phyloP scores from a whole-genome alignment of 129 eudicot species.

The Artemisia annua region DNA sequence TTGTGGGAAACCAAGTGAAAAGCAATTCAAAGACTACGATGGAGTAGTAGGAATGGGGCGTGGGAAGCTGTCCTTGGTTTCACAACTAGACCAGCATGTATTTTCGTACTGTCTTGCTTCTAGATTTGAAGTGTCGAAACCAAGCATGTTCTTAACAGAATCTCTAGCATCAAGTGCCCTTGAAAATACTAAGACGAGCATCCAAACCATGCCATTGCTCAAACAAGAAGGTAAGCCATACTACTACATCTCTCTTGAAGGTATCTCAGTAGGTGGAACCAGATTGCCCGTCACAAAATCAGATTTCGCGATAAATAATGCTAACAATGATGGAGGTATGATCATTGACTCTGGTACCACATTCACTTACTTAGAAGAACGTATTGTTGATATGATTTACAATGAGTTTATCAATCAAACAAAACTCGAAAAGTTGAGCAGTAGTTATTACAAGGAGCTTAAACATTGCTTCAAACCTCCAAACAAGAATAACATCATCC shows the following conservation, averaged over 20 bases:
- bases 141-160: slow-evolving; percentile 31
- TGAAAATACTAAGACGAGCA: background rate
- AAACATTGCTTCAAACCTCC: slow-evolving; percentile 33
- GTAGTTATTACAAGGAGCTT: slow-evolving; percentile 1
- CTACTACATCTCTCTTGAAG: slow-evolving; percentile 40
- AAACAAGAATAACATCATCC: background rate
- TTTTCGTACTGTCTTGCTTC: slow-evolving; percentile 43
- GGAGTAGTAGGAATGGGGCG: slow-evolving; percentile 45
- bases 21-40: background rate
- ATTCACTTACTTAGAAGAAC: slow-evolving; percentile 32
- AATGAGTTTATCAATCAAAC: slow-evolving; percentile 35
- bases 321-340: slow-evolving; percentile 41
- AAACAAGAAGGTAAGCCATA: slow-evolving; percentile 19
- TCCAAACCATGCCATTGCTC: slow-evolving; percentile 28
- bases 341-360: slow-evolving; percentile 53
- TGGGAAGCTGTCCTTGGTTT: slow-evolving; percentile 42
- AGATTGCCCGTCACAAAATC: slow-evolving; percentile 23
- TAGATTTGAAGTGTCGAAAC: slow-evolving; percentile 4
- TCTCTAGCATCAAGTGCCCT: slow-evolving; percentile 7
- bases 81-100: slow-evolving; percentile 26
- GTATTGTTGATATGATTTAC: slow-evolving; percentile 24
- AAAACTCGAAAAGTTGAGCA: slow-evolving; percentile 5
- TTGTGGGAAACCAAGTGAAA: no score
- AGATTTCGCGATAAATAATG: background rate
- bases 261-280: slow-evolving; percentile 40